These are phyloP conservation scores for Leptographium wingfieldii DNA, from an alignment of 2,329 filamentous ascomycete genomes.

Conservation along the genomic window DNA sequence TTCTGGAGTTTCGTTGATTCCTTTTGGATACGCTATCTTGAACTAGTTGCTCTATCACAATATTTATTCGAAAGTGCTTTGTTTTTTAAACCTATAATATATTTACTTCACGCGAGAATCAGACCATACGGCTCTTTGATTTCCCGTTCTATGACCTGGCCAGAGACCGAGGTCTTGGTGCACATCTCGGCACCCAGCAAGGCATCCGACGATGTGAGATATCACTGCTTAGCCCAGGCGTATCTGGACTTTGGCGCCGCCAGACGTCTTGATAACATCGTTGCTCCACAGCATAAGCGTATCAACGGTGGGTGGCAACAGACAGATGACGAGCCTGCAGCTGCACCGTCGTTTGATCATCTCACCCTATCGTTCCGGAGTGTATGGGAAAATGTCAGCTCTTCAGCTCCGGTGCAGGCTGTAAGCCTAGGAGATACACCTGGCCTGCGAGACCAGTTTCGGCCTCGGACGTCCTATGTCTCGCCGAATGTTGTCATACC, in stretches of 20 bases:
- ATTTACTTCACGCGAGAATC: no score
- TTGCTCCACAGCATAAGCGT: background rate
- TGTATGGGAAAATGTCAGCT: constrained; percentile 17
- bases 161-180: constrained; percentile 40
- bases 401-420: constrained; percentile 12
- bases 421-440: background rate
- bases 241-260: constrained; percentile 36
- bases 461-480: constrained; percentile 2
- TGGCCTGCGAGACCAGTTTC: background rate
- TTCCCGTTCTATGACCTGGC: constrained; percentile 5
- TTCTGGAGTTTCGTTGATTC: background rate
- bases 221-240: constrained; percentile 35
- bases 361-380: constrained; percentile 19
- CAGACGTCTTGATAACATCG: background rate
- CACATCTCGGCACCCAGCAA: constrained; percentile 40
- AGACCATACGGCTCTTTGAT: background rate
- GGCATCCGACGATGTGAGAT: constrained; percentile 32
- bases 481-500: constrained; percentile 24
- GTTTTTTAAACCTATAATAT: background rate
- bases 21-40: background rate
- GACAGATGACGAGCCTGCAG: background rate
- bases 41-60: no score
- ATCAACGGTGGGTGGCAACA: background rate
- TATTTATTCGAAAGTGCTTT: background rate
- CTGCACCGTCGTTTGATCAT: constrained; percentile 9